Base-by-base conservation (phyloP, 768 basidiomycete genomes). In the Vishniacozyma victoriae region DNA sequence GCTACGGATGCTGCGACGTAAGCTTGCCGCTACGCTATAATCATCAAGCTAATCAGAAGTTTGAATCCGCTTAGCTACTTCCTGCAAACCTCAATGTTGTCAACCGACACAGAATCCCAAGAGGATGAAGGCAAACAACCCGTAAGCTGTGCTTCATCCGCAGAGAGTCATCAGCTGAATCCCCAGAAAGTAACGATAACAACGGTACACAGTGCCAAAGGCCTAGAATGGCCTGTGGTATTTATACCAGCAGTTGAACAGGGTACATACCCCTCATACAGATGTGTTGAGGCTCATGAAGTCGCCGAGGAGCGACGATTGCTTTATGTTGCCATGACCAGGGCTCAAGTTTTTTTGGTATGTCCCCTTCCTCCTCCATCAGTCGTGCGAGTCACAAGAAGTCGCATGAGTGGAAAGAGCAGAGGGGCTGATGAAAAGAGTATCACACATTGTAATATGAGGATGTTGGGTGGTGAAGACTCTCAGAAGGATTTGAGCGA, bases 221-320 rank as follows among this genome's bases (percentile, higher is more conserved):
- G 89, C 0, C 74, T 91, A 6, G 89, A 93, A 70, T 93, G 88
- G 87, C 87, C 89, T 1, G 84, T 90, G 1, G 87, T 91, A 0
- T 82, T 91, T 53, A 75, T 73, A 5, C 71, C 71, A 5, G 59
- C 48, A 86, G 86, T 82, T 3, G 87, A 88, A 62, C 66, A 79
- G 23, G 83, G 81, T 1, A 84, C 79, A 0, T 90, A 83, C 58
- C 89, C 87, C 2, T 85, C 84, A 46, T 79, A 81, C 62, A 79
- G 85, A 6, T 64, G 66, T 26, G 57, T 56, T 1, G 67, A 67
- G 33, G 74, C 81, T 3, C 82, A 86, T 15, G 84, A 89, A 60
- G 66, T 80, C 2, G 82, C 83, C n/a, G 88, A 91, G 73, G 87
- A 91, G 71, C 75, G 88, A 47, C 84, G 89, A 12, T 71, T 92